Evolutionary conservation across 176 grass and related monocot genomes (phyloP), one percentile per base, ranked within the genome.

Genomic region (Musa acuminata): DNA sequence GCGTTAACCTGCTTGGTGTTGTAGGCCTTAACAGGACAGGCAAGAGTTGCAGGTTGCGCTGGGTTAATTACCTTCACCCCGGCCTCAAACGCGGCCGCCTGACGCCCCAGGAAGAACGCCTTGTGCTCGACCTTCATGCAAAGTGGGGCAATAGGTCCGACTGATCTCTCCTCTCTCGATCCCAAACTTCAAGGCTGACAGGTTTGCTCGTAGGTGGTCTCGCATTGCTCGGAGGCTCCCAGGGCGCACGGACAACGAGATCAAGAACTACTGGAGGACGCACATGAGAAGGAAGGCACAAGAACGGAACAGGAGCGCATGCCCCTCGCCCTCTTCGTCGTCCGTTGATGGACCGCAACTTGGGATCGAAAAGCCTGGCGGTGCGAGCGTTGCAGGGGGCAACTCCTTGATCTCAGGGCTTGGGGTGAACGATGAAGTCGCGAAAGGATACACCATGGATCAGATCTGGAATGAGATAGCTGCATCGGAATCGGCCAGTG

Each of bases 221-320:
- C 77, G 89, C 11, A 96, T 96, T 77, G 89, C 92, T 8, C 83
- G 87, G 25, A 96, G 78, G 68, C 92, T 96, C 6, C 89, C 92
- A 3, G 92, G 92, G 0, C 92, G 92, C 80, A 96, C 92, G 5
- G 92, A 96, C 84, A 96, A 96, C 67, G 92, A 96, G 92, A 96
- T 96, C 82, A 96, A 96, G 89, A 96, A 96, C 82, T 96, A 87
- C 84, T 96, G 92, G 92, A 84, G 92, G 83, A 96, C 89, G 2
- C 92, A 91, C 76, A 84, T 76, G 80, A 71, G 92, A 72, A 96
- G 89, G 84, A 82, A 87, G 77, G 89, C 89, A 1, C 89, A 91
- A 19, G 78, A 83, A 65, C 35, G 75, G 62, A 81, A 78, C 84
- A 87, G 23, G 23, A 25, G 17, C 83, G 14, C 64, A 4, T 26